These are phyloP conservation scores for Grigorovia yakushimaensis DNA, from an alignment of 805 yeast species.

Conservation along the genomic window DNA sequence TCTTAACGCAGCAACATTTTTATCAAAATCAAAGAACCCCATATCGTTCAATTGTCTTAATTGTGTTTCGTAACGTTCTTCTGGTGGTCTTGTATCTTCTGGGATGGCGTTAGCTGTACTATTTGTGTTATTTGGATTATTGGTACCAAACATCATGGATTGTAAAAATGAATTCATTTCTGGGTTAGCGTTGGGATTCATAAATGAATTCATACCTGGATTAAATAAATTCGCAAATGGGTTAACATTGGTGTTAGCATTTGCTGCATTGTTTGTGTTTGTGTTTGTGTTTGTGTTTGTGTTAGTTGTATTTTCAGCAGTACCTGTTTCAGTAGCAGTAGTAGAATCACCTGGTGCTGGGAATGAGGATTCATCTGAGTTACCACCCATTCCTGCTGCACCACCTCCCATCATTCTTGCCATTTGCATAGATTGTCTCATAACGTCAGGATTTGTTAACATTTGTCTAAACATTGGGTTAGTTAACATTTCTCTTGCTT, in stretches of 20 bases:
- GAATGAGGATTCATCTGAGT: slow-evolving; percentile 29
- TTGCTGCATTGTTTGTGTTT: slow-evolving; percentile 15
- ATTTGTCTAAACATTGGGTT: slow-evolving; percentile 73
- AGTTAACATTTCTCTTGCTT: slow-evolving; percentile 76
- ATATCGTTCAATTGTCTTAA: slow-evolving; percentile 69
- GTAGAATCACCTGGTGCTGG: slow-evolving; percentile 42
- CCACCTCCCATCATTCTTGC: slow-evolving; percentile 37
- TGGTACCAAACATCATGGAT: slow-evolving; percentile 34
- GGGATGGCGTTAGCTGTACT: slow-evolving; percentile 19
- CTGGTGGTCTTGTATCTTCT: slow-evolving; percentile 63
- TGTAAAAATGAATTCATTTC: slow-evolving; percentile 37
- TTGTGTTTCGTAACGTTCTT: slow-evolving; percentile 64
- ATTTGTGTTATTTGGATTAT: slow-evolving; percentile 8
- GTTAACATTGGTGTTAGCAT: slow-evolving; percentile 28
- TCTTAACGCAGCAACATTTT: slow-evolving; percentile 83
- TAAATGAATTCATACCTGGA: slow-evolving; percentile 36
- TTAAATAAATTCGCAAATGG: slow-evolving; percentile 42
- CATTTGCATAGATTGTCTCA: slow-evolving; percentile 75
- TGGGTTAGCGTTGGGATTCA: slow-evolving; percentile 19
- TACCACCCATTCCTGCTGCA: slow-evolving; percentile 12
- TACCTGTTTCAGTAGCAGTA: slow-evolving; percentile 19
- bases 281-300: slow-evolving; percentile 8
- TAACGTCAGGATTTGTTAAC: slow-evolving; percentile 73
- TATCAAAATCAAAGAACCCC: slow-evolving; percentile 86
- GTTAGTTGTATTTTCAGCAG: slow-evolving; percentile 9